Conservation (phyloP, 495 filamentous ascomycete genomes). For the Echria macrotheca region DNA sequence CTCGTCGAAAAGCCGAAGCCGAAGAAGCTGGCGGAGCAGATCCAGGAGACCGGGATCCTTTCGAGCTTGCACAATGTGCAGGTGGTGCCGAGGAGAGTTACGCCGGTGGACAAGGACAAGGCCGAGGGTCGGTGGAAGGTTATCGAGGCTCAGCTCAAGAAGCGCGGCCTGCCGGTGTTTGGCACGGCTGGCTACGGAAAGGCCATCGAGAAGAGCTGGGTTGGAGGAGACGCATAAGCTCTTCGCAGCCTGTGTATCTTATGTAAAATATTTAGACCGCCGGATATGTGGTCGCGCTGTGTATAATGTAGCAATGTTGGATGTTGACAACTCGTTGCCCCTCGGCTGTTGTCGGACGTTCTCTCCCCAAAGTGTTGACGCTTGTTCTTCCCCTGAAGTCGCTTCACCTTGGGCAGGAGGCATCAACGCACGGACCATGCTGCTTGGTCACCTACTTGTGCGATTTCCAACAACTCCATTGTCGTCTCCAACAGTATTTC, state of each 20-base stretch:
- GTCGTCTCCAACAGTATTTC: background rate
- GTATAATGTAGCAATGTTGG: background rate
- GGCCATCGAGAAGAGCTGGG: constrained; percentile 28
- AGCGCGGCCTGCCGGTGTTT: constrained; percentile 50
- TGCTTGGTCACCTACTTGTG: too few species aligned
- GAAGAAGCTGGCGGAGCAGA: constrained; percentile 43
- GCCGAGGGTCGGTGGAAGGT: constrained; percentile 79
- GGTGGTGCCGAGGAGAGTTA: constrained; percentile 54
- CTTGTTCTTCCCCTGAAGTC: too few species aligned
- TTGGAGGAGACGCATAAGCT: constrained; percentile 11
- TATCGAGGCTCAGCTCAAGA: constrained; percentile 65
- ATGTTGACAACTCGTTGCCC: too few species aligned
- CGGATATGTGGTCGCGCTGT: too few species aligned
- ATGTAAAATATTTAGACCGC: too few species aligned
- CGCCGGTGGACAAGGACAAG: constrained; percentile 64
- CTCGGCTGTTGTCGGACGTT: too few species aligned
- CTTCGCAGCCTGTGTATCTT: too few species aligned
- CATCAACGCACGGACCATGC: background rate
- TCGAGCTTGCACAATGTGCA: constrained; percentile 62
- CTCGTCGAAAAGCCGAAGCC: constrained; percentile 56
- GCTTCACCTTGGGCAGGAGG: too few species aligned
- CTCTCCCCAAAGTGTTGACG: background rate
- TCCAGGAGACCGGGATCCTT: constrained; percentile 40
- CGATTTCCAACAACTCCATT: background rate
- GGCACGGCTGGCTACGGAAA: constrained; percentile 28